Base-by-base conservation (phyloP, 768 basidiomycete genomes). In the Fomitopsis serialis region DNA sequence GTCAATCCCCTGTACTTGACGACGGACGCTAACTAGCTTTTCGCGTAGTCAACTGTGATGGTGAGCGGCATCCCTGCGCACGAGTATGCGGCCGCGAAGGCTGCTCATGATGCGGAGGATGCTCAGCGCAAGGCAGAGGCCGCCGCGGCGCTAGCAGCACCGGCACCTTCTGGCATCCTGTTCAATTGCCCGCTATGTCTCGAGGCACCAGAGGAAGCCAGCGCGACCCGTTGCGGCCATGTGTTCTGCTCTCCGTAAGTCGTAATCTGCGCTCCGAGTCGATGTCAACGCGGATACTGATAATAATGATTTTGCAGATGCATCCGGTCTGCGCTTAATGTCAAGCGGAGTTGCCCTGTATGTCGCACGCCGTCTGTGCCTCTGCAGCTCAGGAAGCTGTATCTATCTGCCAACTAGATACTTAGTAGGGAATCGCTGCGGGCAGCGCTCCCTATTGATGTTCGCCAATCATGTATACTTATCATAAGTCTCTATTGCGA, bases 241-340 rank as follows among this genome's bases (percentile, higher is more conserved):
- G 25, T 68, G 46, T 72, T 70, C 54, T 70, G 70, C 56, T 55
- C 61, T n/a, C 23, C 60, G 70, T 70, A 50, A 57, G 70, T 65
- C 2, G 2, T n/a, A n/a, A 12, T n/a, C 22, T 25, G 3, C 23
- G 17, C 1, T 44, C 4, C 27, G 23, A 27, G 36, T n/a, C n/a
- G n/a, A n/a, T n/a, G n/a, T n/a, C 42, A 25, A 34, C 42, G 12
- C 13, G 37, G 12, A 1, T n/a, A 13, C 54, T 52, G 32, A 54
- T 27, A 19, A 1, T 1, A 27, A 15, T 11, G 6, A 37, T n/a
- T n/a, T n/a, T n/a, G 9, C 42, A 62, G 61, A 24, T 62, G 61
- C 44, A 55, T 62, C 24, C 34, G 11, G 36, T n/a, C 35, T 1
- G 42, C 56, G 17, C 47, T 61, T 3, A 23, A 32, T 1, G 34